These are phyloP conservation scores for Exsudoporus frostii DNA, from an alignment of 768 basidiomycete species.

Conservation along the genomic window DNA sequence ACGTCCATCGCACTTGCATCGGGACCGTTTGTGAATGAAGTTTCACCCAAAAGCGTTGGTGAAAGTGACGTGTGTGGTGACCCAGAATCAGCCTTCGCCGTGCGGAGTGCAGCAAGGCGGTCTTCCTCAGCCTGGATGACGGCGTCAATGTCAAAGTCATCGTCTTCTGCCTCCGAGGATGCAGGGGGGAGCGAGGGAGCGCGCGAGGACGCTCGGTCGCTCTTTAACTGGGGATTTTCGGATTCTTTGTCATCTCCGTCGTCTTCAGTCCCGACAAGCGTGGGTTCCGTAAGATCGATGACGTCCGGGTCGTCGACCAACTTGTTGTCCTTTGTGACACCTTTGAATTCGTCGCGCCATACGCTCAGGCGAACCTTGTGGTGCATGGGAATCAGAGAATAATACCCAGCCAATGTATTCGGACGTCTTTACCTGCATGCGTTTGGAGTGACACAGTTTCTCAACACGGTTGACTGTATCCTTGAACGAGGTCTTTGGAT, in stretches of 20 bases:
- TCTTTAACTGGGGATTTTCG: constrained; percentile 5
- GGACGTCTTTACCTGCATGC: constrained; percentile 67
- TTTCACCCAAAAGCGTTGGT: constrained; percentile 5
- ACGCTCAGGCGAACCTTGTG: constrained; percentile 65
- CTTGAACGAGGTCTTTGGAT: constrained; percentile 82
- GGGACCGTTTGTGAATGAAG: constrained; percentile 5
- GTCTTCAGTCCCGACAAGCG: constrained; percentile 25
- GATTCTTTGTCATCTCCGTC: constrained; percentile 14
- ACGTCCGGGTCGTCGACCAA: constrained; percentile 19
- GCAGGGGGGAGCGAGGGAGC: constrained; percentile 38
- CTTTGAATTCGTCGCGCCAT: constrained; percentile 70
- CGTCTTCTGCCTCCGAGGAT: constrained; percentile 41
- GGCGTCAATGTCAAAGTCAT: constrained; percentile 53
- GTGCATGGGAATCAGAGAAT: constrained; percentile 6
- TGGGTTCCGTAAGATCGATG: constrained; percentile 31
- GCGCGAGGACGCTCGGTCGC: constrained; percentile 35
- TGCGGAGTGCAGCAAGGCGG: constrained; percentile 25
- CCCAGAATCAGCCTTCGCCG: constrained; percentile 4
- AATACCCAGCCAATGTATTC: background rate
- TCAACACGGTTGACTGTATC: constrained; percentile 87
- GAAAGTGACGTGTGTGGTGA: background rate
- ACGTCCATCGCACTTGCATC: constrained; percentile 23
- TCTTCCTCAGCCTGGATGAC: constrained; percentile 46
- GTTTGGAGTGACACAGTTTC: constrained; percentile 79
- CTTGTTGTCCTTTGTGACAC: constrained; percentile 37